Conservation (phyloP, 1,139 yeast species). For the Geotrichum histeridarum region DNA sequence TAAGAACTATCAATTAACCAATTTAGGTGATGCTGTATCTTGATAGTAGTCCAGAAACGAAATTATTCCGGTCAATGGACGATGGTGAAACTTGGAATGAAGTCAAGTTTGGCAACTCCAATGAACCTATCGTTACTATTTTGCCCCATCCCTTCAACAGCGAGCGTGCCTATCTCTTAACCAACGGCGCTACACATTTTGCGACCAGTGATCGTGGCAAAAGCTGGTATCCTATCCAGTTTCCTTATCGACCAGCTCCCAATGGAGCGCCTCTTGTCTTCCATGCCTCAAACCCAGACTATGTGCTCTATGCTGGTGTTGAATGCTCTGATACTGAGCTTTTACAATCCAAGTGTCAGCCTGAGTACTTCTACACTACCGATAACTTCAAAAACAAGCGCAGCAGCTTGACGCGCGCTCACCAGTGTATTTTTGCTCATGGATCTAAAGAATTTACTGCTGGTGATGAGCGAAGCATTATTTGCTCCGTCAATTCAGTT, state of each 20-base stretch:
- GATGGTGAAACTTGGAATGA: slow-evolving; percentile 55
- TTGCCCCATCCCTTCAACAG: slow-evolving; percentile 45
- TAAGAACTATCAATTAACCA: neutral
- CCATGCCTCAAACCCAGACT: slow-evolving; percentile 43
- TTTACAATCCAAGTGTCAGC: slow-evolving; percentile 37
- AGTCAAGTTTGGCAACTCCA: slow-evolving; percentile 33
- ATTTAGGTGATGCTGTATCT: slow-evolving; percentile 40
- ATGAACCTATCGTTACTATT: slow-evolving; percentile 35
- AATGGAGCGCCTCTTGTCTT: slow-evolving; percentile 32
- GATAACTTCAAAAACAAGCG: slow-evolving; percentile 51
- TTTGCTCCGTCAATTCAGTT: slow-evolving; percentile 46
- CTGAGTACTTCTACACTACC: slow-evolving; percentile 45
- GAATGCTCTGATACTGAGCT: slow-evolving; percentile 39
- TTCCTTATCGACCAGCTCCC: slow-evolving; percentile 28
- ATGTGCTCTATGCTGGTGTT: slow-evolving; percentile 41
- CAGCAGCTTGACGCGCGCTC: slow-evolving; percentile 33
- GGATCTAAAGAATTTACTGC: slow-evolving; percentile 41
- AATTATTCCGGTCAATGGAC: slow-evolving; percentile 47
- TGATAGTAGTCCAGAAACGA: slow-evolving; percentile 29
- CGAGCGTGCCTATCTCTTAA: slow-evolving; percentile 51
- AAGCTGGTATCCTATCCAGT: slow-evolving; percentile 49
- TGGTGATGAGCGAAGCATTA: slow-evolving; percentile 44
- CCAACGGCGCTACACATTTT: slow-evolving; percentile 41
- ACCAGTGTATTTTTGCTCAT: slow-evolving; percentile 51
- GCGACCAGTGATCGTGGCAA: slow-evolving; percentile 55